Evolutionary conservation across 202 grass and related monocot genomes (phyloP), one percentile per base, ranked within the genome.

Genomic region (Panicum hallii): DNA sequence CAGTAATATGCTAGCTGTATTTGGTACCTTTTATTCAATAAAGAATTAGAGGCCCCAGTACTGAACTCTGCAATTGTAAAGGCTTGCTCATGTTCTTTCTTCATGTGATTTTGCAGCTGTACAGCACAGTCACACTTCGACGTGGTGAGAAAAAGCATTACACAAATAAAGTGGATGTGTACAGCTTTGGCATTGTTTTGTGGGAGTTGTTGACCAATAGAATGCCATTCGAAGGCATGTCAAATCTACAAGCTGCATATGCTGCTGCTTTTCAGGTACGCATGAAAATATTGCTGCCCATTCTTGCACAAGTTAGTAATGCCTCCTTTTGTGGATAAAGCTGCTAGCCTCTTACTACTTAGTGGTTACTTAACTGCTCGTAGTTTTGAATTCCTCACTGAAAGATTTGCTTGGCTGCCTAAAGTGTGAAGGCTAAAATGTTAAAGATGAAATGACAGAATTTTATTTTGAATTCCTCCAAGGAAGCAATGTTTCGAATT

Each of bases 151-250:
- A 99, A 88, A 99, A 99, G 61, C 97, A 99, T 75, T 99, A 99
- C 84, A 99, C 97, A 63, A 99, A 99, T 86, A 99, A 99, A 82
- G 97, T 99, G 50, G 97, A 99, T 72, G 93, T 99, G 49, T 99
- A 99, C 88, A 99, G 97, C 91, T 99, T 99, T 84, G 97, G 97
- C 69, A 94, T 99, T 80, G 97, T 99, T 67, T 58, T 99, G 38
- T 99, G 97, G 97, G 97, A 99, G 61, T 90, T 99, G 57, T 75
- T 99, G 70, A 96, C 97, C 41, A 99, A 99, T 79, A 94, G 87
- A 88, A 99, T 99, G 97, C 97, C 97, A 54, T 99, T 96, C 19
- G 97, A 97, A 94, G 97, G 97, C 82, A 99, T 99, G 97, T 99
- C 97, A 1, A 99, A 97, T 88, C 87, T 99, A 73, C 97, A 99